Evolutionary conservation across 2,329 filamentous ascomycete genomes (phyloP), one percentile per base, ranked within the genome.

Genomic region (Cryphonectria nitschkei): DNA sequence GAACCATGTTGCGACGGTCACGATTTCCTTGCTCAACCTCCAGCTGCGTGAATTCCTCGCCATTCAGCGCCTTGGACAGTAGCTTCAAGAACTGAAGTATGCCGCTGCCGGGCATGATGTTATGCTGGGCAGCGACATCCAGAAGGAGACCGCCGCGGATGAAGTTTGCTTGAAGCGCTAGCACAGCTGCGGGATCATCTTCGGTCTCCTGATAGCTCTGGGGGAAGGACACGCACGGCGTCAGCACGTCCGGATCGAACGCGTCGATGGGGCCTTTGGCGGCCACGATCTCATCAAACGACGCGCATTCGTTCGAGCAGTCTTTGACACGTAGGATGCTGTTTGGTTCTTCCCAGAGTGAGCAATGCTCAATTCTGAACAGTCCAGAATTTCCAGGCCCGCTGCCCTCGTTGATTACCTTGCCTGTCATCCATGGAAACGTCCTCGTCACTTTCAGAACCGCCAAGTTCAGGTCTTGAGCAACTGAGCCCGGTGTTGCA

Each of bases 181-280:
- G 68, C 19, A 74, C 72, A 29, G 75, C 74, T 26, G 64, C 74
- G 62, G 70, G 73, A 26, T 64, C 68, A 11, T 64, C 67, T 22
- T 71, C 69, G 34, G 73, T 65, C 26, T 65, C 63, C n/a, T 65
- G 73, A 68, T 80, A 78, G 22, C 68, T 67, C 64, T 74, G 60
- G 2, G 78, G 78, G 61, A 80, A 77, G 1, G 75, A 75, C 11
- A 75, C 75, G 11, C 74, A 74, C 3, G 77, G 77, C 3, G 73
- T 73, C 9, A 82, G 72, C 7, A 78, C 46, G 16, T 75, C 68
- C 3, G 74, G 77, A 39, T 80, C 78, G 6, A 82, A 74, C 76
- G 79, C 77, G 8, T 68, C 70, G 16, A 78, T 74, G 0, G 80
- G 78, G 4, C 70, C 77, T n/a, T 73, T 74, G 1, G 75, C 74